These are phyloP conservation scores for Pichia cactophila DNA, from an alignment of 1,139 yeast species.

Conservation along the genomic window DNA sequence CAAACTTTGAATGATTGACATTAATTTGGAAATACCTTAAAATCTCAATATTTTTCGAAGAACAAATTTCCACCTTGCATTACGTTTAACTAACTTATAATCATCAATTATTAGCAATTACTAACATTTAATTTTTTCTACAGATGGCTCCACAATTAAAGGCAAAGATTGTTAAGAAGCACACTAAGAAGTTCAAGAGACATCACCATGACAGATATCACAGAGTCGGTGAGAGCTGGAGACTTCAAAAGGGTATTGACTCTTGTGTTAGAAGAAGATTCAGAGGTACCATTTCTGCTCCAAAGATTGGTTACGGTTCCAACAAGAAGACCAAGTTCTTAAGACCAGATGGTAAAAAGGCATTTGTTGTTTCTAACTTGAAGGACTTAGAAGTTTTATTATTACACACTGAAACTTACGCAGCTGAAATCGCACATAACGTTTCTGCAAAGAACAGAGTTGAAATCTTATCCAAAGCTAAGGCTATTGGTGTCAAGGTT, in stretches of 20 bases:
- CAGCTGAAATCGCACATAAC: constrained; percentile 99
- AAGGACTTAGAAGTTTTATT: constrained; percentile 92
- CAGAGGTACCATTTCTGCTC: constrained; percentile 99
- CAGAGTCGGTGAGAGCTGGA: constrained; percentile 98
- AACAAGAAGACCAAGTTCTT: constrained; percentile 97
- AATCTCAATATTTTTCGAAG: too few species aligned
- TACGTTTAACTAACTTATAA: too few species aligned
- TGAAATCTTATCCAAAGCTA: constrained; percentile 92
- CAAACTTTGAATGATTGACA: too few species aligned
- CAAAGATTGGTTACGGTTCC: constrained; percentile 99
- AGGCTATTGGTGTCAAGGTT: constrained; percentile 97
- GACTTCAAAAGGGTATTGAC: constrained; percentile 99
- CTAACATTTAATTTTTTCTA: constrained; percentile 4
- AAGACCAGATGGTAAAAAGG: constrained; percentile 98
- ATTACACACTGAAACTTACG: constrained; percentile 96
- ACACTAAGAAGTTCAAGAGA: constrained; percentile 98
- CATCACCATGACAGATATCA: constrained; percentile 99
- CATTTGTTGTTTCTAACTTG: constrained; percentile 86
- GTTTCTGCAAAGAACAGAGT: constrained; percentile 98
- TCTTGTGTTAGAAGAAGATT: constrained; percentile 99
- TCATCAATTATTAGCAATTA: not conserved
- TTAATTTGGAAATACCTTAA: too few species aligned
- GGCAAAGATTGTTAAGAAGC: constrained; percentile 99
- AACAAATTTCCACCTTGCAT: too few species aligned
- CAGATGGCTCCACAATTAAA: constrained; percentile 95